These are phyloP conservation scores for Tetrapisispora pingtungensis DNA, from an alignment of 805 yeast genomes.

Conservation along the genomic window DNA sequence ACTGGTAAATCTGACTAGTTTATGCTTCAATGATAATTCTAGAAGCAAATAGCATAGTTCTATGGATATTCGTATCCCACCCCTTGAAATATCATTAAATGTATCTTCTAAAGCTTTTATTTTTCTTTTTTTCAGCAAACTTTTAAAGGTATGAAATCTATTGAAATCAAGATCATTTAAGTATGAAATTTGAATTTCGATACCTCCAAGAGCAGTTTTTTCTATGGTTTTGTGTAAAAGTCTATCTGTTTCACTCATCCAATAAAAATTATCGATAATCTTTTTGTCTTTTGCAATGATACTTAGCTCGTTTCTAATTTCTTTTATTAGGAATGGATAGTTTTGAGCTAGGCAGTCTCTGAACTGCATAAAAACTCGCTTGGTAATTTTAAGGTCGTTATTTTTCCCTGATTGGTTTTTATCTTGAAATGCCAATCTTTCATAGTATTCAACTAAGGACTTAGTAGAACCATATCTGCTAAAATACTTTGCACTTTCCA, in stretches of 20 bases:
- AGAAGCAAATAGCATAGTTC: slow-evolving; percentile 15
- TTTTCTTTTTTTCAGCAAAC: slow-evolving; percentile 5
- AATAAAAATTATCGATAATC: slow-evolving; percentile 9
- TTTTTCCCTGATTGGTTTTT: background rate
- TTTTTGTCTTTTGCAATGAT: slow-evolving; percentile 8
- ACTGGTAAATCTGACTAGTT: slow-evolving; percentile 11
- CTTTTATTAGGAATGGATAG: slow-evolving; percentile 15
- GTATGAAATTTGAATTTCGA: slow-evolving; percentile 3
- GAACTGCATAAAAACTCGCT: slow-evolving; percentile 11
- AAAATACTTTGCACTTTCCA: slow-evolving; percentile 15
- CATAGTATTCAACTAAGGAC: slow-evolving; percentile 12
- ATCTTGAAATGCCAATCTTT: background rate
- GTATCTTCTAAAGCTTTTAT: slow-evolving; percentile 7
- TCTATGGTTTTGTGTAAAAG: slow-evolving; percentile 2
- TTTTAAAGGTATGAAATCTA: slow-evolving; percentile 6
- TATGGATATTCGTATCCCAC: slow-evolving; percentile 17
- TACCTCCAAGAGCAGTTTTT: slow-evolving; percentile 5
- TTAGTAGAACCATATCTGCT: slow-evolving; percentile 13
- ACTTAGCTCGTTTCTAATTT: slow-evolving; percentile 17
- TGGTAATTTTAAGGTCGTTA: slow-evolving; percentile 1
- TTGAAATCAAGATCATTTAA: slow-evolving; percentile 7
- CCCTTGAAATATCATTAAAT: slow-evolving; percentile 13
- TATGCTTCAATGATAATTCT: slow-evolving; percentile 10
- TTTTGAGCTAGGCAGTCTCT: slow-evolving; percentile 12
- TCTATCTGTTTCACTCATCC: slow-evolving; percentile 5